Evolutionary conservation across 352 stramenopile genomes (phyloP), one percentile per base, ranked within the genome.

Genomic region (Phytophthora multivora): DNA sequence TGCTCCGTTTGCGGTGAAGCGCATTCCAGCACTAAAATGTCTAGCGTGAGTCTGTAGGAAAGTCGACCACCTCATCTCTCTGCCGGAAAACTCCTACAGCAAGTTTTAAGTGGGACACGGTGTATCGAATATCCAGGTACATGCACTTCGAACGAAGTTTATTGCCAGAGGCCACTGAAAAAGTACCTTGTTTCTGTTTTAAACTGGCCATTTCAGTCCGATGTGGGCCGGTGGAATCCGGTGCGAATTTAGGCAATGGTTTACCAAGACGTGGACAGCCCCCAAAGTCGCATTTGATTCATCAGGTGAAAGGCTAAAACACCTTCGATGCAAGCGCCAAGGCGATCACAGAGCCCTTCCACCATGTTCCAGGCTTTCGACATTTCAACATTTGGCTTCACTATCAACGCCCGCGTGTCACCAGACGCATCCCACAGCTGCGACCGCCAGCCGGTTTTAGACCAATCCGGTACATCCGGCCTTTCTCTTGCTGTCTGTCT

Each of bases 401-500:
- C 35, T 51, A 56, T 48, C 19, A 42, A 50, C 33, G 19, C 21
- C 49, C 0, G 16, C 9, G 50, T 55, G 58, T 66, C 57, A 59
- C 51, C 31, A 23, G 42, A 12, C 41, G 18, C 55, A 71, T 71
- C 62, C 55, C 49, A 55, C 56, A 66, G 49, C 55, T 43, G 58
- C 36, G 25, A 55, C 28, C 16, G 13, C 42, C 42, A 45, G 19
- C 13, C 25, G 21, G 16, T 45, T 57, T 59, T 66, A 13, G 30
- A 62, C 63, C 63, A 67, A 71, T 71, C 63, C 40, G 5, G 48
- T 16, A 21, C 16, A 58, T 50, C 33, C 25, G 39, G 1, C 31
- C 13, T 11, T 39, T 54, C 39, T 56, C 49, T 60, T 25, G 6
- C 10, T 46, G 0, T 1, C 25, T 63, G 52, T 68, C 54, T 58